These are phyloP conservation scores for Chaetomiaceae sp. DNA, from an alignment of 2,329 filamentous ascomycete genomes.

Conservation along the genomic window DNA sequence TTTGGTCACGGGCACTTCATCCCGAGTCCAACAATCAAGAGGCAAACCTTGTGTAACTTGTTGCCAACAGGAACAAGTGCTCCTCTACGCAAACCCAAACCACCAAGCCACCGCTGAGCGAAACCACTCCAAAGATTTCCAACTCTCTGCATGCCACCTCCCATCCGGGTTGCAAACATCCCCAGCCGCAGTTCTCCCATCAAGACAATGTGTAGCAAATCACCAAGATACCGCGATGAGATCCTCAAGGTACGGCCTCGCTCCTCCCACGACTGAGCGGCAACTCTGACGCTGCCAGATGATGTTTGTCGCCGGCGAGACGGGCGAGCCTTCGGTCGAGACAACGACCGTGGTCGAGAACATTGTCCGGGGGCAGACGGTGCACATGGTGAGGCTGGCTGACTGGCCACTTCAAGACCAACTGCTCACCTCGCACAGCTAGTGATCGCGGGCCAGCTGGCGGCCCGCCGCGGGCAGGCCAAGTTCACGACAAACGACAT, in stretches of 20 bases:
- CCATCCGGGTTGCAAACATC: no score
- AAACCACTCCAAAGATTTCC: no score
- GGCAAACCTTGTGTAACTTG: no score
- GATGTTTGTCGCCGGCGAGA: constrained; percentile 26
- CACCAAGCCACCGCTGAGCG: no score
- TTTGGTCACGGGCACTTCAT: no score
- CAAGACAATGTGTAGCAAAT: no score
- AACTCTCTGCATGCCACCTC: no score
- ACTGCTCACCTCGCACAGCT: constrained; percentile 11
- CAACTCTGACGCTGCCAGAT: constrained; percentile 13
- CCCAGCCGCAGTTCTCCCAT: no score
- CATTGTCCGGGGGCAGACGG: constrained; percentile 21
- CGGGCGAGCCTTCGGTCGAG: constrained; percentile 13
- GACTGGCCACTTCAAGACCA: not conserved
- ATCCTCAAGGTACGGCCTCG: constrained; percentile 5
- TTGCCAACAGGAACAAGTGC: no score
- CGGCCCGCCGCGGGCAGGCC: constrained; percentile 21
- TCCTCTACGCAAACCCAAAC: no score
- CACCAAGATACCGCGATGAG: constrained; percentile 1
- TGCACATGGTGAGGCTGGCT: constrained; percentile 15
- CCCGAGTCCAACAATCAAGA: no score
- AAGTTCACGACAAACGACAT: constrained; percentile 24
- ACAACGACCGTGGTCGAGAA: constrained; percentile 22
- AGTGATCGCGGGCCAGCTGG: constrained; percentile 18
- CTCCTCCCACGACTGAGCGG: not conserved